Conservation (phyloP, 257 asterid genomes). For the Osmanthus fragrans region DNA sequence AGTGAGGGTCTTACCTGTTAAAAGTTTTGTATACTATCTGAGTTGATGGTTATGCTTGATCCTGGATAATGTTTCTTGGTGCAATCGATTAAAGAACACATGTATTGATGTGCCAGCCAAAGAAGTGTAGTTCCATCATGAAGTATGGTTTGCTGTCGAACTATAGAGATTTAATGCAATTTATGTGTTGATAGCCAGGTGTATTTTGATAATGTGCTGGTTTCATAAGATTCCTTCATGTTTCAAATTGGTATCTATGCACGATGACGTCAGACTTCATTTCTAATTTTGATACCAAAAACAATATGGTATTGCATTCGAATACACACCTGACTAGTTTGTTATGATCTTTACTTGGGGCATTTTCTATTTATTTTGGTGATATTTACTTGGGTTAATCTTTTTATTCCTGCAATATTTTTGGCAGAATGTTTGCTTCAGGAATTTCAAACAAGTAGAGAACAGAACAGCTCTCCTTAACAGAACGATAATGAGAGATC, state of each 20-base stretch:
- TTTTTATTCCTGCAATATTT: neutral
- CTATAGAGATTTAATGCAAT: neutral
- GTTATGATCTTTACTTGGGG: neutral
- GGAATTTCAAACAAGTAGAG: neutral
- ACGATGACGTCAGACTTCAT: neutral
- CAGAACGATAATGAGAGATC: too few species aligned
- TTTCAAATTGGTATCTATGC: neutral
- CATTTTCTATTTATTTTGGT: neutral
- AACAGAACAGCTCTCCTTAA: too few species aligned
- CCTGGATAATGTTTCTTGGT: neutral
- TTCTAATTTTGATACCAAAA: neutral
- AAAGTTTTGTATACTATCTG: too few species aligned
- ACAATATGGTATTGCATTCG: neutral
- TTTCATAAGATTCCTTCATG: neutral
- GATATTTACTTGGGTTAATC: neutral
- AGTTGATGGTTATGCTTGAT: neutral
- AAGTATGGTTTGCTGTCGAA: neutral
- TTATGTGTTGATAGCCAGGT: neutral
- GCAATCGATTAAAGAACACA: too few species aligned
- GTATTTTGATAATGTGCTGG: neutral
- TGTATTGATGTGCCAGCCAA: too few species aligned
- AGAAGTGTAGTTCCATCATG: neutral
- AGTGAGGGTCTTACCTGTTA: too few species aligned
- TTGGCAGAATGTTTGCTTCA: neutral
- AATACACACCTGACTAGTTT: neutral